Conservation (phyloP, 768 basidiomycete genomes). For the Rhodotorula babjevae region DNA sequence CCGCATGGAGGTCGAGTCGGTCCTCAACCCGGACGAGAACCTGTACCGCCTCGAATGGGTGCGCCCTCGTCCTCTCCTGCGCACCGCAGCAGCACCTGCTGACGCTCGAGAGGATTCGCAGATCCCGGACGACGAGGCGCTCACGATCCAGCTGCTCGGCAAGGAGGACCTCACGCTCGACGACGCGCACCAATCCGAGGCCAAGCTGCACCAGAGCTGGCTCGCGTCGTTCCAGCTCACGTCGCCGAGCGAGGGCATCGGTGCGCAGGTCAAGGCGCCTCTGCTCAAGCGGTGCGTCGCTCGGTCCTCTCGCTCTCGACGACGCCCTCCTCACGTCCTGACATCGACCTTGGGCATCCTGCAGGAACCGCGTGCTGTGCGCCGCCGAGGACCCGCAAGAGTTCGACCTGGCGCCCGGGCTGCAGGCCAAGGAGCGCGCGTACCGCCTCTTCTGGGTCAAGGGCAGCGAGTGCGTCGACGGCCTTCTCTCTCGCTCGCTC, state of each 20-base stretch:
- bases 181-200: constrained; percentile 47
- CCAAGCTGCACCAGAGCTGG: constrained; percentile 51
- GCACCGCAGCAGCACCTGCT: background rate
- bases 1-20: constrained; percentile 50
- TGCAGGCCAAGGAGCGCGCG: constrained; percentile 37
- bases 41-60: constrained; percentile 53
- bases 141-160: constrained; percentile 50
- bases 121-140: constrained; percentile 43
- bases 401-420: constrained; percentile 25
- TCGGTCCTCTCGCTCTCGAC: too few relatives aligned
- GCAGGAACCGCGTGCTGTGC: constrained; percentile 24
- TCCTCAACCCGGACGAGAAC: constrained; percentile 49
- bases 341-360: background rate
- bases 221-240: constrained; percentile 50
- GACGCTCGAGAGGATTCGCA: constrained; percentile 8
- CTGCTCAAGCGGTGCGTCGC: constrained; percentile 43
- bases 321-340: too few relatives aligned
- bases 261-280: constrained; percentile 48
- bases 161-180: constrained; percentile 52
- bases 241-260: constrained; percentile 50
- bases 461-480: constrained; percentile 31
- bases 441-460: constrained; percentile 48
- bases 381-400: constrained; percentile 31
- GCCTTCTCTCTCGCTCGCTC: background rate
- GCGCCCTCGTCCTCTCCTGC: constrained; percentile 25